These are phyloP conservation scores for Chaetomium sp. DNA, from an alignment of 2,329 filamentous ascomycete species.

Conservation along the genomic window DNA sequence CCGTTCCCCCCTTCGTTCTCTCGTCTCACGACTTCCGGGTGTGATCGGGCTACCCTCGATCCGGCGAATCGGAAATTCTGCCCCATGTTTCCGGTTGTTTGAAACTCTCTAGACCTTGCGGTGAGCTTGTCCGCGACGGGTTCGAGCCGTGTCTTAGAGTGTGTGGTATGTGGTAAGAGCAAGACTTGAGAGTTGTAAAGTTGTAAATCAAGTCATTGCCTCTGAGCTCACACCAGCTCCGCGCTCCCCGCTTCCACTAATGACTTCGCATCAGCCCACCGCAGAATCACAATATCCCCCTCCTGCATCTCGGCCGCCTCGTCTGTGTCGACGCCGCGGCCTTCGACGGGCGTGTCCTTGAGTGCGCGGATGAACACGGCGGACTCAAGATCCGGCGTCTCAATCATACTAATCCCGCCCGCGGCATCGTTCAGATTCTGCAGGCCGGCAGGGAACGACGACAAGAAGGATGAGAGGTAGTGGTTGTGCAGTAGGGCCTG, in stretches of 20 bases:
- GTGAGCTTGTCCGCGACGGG: no score
- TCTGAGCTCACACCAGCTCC: conserved; percentile 48
- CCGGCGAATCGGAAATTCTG: no score
- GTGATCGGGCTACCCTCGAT: no score
- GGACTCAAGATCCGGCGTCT: conserved; percentile 71
- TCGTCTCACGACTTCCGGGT: no score
- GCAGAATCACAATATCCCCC: conserved; percentile 61
- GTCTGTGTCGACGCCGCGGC: conserved; percentile 60
- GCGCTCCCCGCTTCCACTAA: conserved; percentile 50
- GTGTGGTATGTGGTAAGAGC: no score
- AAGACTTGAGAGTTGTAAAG: no score
- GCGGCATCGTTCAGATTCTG: conserved; percentile 85
- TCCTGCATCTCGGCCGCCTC: conserved; percentile 50
- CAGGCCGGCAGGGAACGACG: conserved; percentile 69
- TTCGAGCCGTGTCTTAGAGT: no score
- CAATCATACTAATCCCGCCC: conserved; percentile 88
- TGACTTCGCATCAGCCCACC: conserved; percentile 67
- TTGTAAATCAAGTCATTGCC: no score
- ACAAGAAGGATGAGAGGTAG: conserved; percentile 79
- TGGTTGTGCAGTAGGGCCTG: conserved; percentile 78
- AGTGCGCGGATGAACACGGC: conserved; percentile 80
- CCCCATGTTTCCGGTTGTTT: no score
- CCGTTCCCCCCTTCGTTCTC: no score
- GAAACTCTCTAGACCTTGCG: no score
- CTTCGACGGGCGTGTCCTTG: conserved; percentile 50